A percentile compares a stretch with the other conserved stretches of the same genome.
These are phyloP conservation scores for Suillus occidentalis DNA, from an alignment of 768 basidiomycete species.

Conservation along the genomic window DNA sequence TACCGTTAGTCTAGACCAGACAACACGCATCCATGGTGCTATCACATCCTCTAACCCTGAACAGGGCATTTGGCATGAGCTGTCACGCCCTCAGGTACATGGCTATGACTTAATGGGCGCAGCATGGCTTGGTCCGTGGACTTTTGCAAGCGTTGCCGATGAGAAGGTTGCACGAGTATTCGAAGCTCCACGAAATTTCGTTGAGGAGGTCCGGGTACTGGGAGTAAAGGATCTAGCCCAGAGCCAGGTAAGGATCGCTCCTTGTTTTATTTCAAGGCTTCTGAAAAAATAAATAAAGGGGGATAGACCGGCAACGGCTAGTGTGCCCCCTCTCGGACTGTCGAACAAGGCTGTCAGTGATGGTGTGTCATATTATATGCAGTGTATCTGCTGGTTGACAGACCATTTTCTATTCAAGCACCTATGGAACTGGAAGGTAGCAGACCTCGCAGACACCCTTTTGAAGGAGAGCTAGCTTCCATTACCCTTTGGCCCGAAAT, in stretches of 20 bases:
- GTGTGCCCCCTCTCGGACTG: conserved; percentile 88
- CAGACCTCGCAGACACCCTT: conserved; percentile 49
- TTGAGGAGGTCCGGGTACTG: conserved; percentile 57
- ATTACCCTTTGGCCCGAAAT: conserved; percentile 95
- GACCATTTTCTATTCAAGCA: conserved; percentile 12
- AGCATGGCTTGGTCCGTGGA: conserved; percentile 70
- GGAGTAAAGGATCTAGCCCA: conserved; percentile 47
- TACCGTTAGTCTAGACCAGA: conserved; percentile 76
- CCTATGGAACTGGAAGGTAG: conserved; percentile 19
- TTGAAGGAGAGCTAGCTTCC: conserved; percentile 87
- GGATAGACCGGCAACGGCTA: conserved; percentile 73
- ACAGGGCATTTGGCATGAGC: conserved; percentile 70
- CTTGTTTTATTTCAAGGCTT: not conserved
- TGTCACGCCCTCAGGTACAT: conserved; percentile 92
- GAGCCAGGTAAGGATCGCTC: conserved; percentile 44
- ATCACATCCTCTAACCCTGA: conserved; percentile 27
- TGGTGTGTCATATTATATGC: conserved; percentile 39
- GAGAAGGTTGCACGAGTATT: conserved; percentile 96
- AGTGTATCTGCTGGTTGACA: not conserved
- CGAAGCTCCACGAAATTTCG: conserved; percentile 83
- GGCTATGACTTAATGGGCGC: conserved; percentile 90
- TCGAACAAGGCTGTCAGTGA: conserved; percentile 90
- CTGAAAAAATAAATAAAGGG: conserved; percentile 40
- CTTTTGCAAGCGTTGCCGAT: conserved; percentile 90
- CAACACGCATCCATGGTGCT: conserved; percentile 83